Evolutionary conservation across 2,329 filamentous ascomycete species (phyloP).

Genomic region (Apiospora aurea): DNA sequence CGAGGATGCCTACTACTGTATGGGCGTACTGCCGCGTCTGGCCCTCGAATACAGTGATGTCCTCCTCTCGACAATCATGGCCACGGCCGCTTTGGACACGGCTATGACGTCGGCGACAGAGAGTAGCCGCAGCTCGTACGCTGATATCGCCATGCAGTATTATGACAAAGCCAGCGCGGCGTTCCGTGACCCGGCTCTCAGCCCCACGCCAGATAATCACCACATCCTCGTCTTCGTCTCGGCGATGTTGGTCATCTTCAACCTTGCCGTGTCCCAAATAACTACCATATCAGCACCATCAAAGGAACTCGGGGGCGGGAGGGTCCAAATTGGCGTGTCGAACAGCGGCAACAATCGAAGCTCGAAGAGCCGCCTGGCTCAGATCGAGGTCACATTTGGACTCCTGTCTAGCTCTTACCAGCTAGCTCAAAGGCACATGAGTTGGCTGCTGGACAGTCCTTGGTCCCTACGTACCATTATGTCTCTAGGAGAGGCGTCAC

Average conservation of each 20-base stretch:
- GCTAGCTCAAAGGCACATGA: neutral
- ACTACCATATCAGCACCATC: neutral
- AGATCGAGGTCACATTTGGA: conserved; percentile 4
- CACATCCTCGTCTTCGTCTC: conserved; percentile 17
- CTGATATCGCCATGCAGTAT: conserved; percentile 1
- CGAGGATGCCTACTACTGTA: conserved; percentile 13
- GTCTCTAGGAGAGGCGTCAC: neutral
- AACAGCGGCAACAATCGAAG: neutral
- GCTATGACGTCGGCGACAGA: conserved; percentile 1
- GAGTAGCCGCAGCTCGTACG: neutral
- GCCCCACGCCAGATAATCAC: conserved; percentile 20
- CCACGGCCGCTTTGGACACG: conserved; percentile 9
- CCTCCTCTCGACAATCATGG: conserved; percentile 6
- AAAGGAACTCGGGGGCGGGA: neutral
- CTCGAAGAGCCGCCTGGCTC: neutral
- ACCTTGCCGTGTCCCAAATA: neutral
- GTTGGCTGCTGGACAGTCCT: conserved; percentile 18
- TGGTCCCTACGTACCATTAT: conserved; percentile 5
- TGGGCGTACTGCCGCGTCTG: neutral
- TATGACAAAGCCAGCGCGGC: conserved; percentile 16
- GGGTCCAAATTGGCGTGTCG: neutral
- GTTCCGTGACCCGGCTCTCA: neutral
- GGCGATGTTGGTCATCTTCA: conserved; percentile 5
- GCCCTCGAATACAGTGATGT: conserved; percentile 15
- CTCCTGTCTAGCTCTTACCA: neutral